Evolutionary conservation across 306 rosid species (phyloP).

Genomic region (Gillenia trifoliata): DNA sequence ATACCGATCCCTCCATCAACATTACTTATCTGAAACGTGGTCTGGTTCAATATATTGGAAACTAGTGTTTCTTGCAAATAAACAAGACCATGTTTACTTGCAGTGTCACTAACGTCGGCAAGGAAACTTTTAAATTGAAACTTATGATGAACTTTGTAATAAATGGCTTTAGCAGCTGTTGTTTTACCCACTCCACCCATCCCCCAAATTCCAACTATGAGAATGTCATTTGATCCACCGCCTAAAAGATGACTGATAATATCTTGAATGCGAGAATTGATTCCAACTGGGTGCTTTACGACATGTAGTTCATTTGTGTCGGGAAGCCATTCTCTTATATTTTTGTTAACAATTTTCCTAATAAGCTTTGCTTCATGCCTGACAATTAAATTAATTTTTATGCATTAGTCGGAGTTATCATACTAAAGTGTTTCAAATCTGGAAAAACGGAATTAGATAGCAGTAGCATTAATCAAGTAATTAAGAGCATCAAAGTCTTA

Average conservation of each 20-base stretch:
- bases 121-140: constrained; percentile 18
- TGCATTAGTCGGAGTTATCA: no score
- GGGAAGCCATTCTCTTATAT: no score
- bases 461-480: no score
- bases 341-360: not conserved
- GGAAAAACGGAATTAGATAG: no score
- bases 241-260: not conserved
- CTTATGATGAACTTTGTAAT: not conserved
- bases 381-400: no score
- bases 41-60: not conserved
- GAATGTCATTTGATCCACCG: not conserved
- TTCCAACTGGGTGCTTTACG: not conserved
- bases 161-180: constrained; percentile 24
- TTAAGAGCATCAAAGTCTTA: no score
- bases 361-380: not conserved
- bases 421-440: no score
- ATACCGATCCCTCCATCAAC: not conserved
- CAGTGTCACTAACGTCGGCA: not conserved
- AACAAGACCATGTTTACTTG: not conserved
- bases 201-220: constrained; percentile 8
- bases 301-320: no score
- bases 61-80: constrained; percentile 20
- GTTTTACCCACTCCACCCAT: constrained; percentile 30
- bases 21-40: not conserved
- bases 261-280: not conserved